phyloP scores from a whole-genome alignment of 352 stramenopile genomes.

The Phytophthora europaea region DNA sequence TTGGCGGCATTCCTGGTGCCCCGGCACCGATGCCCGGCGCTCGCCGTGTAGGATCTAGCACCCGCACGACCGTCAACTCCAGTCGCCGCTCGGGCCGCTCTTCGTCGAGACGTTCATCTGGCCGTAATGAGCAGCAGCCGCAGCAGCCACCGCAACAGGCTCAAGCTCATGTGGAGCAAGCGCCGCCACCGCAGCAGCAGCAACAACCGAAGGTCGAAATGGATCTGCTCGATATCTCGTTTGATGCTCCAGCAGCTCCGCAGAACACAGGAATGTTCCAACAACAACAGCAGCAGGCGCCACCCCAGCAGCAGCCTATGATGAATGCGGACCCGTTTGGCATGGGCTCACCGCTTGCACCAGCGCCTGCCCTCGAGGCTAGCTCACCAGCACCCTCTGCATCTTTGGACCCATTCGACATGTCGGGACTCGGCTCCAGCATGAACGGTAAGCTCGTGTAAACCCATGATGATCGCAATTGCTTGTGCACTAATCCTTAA shows the following conservation, averaged over 20 bases:
- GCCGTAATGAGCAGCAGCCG: conserved; percentile 53
- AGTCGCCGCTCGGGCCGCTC: conserved; percentile 37
- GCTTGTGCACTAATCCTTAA: background rate
- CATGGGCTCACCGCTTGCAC: conserved; percentile 50
- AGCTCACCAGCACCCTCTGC: conserved; percentile 37
- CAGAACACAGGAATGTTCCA: conserved; percentile 49
- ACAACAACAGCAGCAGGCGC: conserved; percentile 44
- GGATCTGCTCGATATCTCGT: conserved; percentile 88
- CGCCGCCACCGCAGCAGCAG: conserved; percentile 41
- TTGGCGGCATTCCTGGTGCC: conserved; percentile 94
- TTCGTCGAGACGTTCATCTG: conserved; percentile 38
- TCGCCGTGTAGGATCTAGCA: conserved; percentile 44
- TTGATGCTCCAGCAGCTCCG: conserved; percentile 61
- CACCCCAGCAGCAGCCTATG: conserved; percentile 44
- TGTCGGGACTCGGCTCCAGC: conserved; percentile 71
- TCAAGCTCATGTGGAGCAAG: conserved; percentile 44
- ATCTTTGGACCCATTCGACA: conserved; percentile 81
- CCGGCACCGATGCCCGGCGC: conserved; percentile 53
- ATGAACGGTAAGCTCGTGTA: conserved; percentile 65
- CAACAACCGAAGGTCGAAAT: conserved; percentile 67
- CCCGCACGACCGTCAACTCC: conserved; percentile 40
- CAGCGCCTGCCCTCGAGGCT: conserved; percentile 41
- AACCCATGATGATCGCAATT: background rate
- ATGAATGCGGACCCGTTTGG: conserved; percentile 73
- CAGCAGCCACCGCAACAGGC: conserved; percentile 38